Base-by-base conservation (phyloP, 768 basidiomycete genomes). In the Melanogaster broomeanus region DNA sequence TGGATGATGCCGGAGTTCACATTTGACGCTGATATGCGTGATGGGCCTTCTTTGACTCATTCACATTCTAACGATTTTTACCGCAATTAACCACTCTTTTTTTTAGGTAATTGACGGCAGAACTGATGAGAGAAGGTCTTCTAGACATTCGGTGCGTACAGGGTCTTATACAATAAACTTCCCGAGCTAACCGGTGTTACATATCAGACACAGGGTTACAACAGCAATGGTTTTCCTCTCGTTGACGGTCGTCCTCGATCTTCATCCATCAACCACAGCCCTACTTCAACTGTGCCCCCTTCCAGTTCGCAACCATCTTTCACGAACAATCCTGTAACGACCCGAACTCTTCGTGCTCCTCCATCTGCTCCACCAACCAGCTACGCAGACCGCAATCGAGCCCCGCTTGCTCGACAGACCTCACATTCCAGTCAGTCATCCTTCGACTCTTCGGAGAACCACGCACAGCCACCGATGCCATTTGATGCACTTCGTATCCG, bases 41-140 rank as follows among this genome's bases (percentile, higher is more conserved):
- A 1, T 42, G 30, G 53, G 41, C 52, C 45, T 4, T 48, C 55
- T 64, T 59, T 63, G 51, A 30, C 42, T 15, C 28, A 0, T 4
- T 13, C 41, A 22, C 33, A 15, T 34, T 31, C n/a, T 41, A 39
- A 48, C 54, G 34, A 16, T 21, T 43, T 10, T n/a, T 0, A 21
- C 42, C 45, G 43, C 6, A 50, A 19, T 39, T 61, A 13, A 61
- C 58, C 43, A 38, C 5, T 2, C 8, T 8, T 60, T n/a, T 30
- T 39, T 45, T 65, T 66, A 67, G 68, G 68, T 61, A 63, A 65
- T 69, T 53, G 56, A 64, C 49, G 44, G 51, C 65, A 62, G 40
- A 18, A 38, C 27, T 12, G 10, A 18, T 31, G 22, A 4, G 18
- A 11, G 2, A 44, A 27, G 47, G 59, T 16, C 28, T 33, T 42